Evolutionary conservation across 306 rosid species (phyloP), one percentile per base, ranked within the genome.

Genomic region (Hippophae tibetana): DNA sequence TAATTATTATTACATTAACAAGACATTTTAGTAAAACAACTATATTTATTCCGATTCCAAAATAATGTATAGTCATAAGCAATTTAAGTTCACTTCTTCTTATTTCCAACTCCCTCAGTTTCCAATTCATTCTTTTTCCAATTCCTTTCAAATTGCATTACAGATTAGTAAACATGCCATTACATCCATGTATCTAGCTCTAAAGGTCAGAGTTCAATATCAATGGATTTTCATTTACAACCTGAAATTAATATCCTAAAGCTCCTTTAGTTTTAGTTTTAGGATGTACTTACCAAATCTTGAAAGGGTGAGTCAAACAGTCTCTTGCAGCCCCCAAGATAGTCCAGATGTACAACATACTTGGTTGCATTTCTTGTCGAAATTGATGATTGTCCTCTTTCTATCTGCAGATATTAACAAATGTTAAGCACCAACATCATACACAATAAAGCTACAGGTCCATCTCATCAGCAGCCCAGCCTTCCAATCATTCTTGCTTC

Each of bases 331-430:
- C 76, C 76, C 10, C 78, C 81, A 65, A 68, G 69, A 65, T 69
- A 69, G 74, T 74, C 81, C 64, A 66, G 68, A 48, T 81, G 76
- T 63, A 81, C 73, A 49, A 69, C 57, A 62, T 66, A 81, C 55
- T 66, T 70, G 52, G 84, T 56, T 13, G 83, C 81, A 67, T 73
- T 70, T 78, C 76, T 84, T 75, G 71, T 66, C 54, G 69, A 63
- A 55, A 64, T 49, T 31, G 61, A 47, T 23, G 86, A 73, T 48
- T 75, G 64, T 53, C 63, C 77, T 43, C 66, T 65, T 61, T 64
- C 56, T 45, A 47, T 62, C 81, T 83, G 78, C 62, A 43, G 27
- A 49, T 50, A 69, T 62, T 11, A 31, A 61, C 8, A 62, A 47
- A 48, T 23, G 49, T 55, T 13, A 49, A 49, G 14, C 53, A 49